These are phyloP conservation scores for Acacia crassicarpa DNA, from an alignment of 306 rosid species.

Conservation along the genomic window DNA sequence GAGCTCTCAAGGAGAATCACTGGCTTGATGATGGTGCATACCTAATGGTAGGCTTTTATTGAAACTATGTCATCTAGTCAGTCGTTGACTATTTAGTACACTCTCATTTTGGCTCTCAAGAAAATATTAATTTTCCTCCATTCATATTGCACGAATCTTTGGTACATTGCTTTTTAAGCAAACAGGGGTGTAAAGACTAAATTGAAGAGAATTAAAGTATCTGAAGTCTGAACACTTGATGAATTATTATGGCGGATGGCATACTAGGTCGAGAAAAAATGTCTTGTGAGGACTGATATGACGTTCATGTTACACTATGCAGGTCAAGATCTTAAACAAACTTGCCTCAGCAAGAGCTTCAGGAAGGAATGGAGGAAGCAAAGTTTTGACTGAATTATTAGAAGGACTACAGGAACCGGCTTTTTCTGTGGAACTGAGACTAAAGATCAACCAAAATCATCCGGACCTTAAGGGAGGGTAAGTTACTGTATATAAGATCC, in stretches of 20 bases:
- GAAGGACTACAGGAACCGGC: constrained; percentile 83
- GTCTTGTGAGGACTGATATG: background rate
- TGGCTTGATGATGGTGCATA: constrained; percentile 99
- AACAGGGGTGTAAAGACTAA: background rate
- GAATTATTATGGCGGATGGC: background rate
- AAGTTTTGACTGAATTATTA: constrained; percentile 75
- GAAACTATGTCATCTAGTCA: constrained; percentile 15
- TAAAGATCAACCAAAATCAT: constrained; percentile 83
- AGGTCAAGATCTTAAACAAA: constrained; percentile 94
- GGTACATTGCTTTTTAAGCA: background rate
- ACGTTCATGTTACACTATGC: constrained; percentile 20
- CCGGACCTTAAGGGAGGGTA: constrained; percentile 91
- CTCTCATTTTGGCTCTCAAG: background rate
- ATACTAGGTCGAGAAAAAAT: background rate
- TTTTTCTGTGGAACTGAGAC: constrained; percentile 71
- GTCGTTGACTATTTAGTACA: constrained; percentile 5
- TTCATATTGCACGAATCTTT: background rate
- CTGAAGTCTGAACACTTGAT: background rate
- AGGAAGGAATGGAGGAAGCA: constrained; percentile 74
- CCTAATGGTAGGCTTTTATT: constrained; percentile 71
- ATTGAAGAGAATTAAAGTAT: background rate
- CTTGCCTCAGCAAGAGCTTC: constrained; percentile 90
- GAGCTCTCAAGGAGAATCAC: constrained; percentile 97
- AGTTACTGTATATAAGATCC: constrained; percentile 25
- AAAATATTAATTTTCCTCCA: background rate